Conservation (phyloP, 2,329 filamentous ascomycete genomes). For the Stemphylium vesicarium region DNA sequence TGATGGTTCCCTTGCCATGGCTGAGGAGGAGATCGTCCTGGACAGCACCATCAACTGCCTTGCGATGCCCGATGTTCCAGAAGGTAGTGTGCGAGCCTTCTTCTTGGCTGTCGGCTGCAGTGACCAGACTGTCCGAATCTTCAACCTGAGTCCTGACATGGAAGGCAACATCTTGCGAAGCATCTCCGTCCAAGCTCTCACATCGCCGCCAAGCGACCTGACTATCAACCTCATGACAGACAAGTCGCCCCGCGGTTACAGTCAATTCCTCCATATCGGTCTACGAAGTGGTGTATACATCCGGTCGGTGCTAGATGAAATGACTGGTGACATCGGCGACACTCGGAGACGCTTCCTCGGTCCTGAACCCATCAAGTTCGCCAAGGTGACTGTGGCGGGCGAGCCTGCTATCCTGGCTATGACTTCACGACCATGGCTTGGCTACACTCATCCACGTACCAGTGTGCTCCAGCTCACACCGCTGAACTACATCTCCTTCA, state of each 20-base stretch:
- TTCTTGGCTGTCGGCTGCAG: constrained; percentile 97
- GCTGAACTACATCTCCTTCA: constrained; percentile 83
- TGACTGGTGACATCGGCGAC: constrained; percentile 93
- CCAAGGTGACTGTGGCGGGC: constrained; percentile 85
- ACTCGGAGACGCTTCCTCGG: constrained; percentile 94
- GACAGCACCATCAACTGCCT: constrained; percentile 92
- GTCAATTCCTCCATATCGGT: constrained; percentile 93
- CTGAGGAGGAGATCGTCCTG: constrained; percentile 93
- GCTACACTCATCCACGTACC: constrained; percentile 86
- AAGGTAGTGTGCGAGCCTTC: constrained; percentile 85
- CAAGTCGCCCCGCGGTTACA: constrained; percentile 84
- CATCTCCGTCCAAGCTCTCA: constrained; percentile 92
- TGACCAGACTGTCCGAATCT: constrained; percentile 91
- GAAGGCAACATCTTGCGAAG: constrained; percentile 73
- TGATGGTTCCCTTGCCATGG: constrained; percentile 89
- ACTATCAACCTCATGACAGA: constrained; percentile 96
- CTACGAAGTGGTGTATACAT: constrained; percentile 96
- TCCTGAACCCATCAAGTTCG: constrained; percentile 86
- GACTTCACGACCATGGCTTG: constrained; percentile 94
- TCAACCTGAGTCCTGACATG: constrained; percentile 87
- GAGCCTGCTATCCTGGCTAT: constrained; percentile 86
- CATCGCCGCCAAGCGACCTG: constrained; percentile 84
- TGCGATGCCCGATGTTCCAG: constrained; percentile 90
- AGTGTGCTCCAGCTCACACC: constrained; percentile 92
- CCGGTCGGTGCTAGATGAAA: constrained; percentile 90